Evolutionary conservation across 257 asterid genomes (phyloP), one percentile per base, ranked within the genome.

Genomic region (Solanum pinnatisectum): DNA sequence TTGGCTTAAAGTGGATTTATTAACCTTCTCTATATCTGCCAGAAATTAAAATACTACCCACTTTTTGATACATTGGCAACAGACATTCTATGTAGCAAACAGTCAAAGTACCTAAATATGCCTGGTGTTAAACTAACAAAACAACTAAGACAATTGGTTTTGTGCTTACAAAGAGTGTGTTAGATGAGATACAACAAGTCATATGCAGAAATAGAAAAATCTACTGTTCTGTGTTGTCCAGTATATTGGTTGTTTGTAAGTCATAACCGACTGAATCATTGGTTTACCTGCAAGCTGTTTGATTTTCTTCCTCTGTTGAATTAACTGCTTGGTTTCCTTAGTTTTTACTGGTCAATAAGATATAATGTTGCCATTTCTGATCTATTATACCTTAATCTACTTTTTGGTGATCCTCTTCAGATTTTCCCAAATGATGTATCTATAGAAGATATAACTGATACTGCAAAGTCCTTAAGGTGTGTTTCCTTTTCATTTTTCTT

Each of bases 391-490:
- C 68, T 49, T 10, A 81, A 81, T 81, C 68, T 30, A 46, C 42
- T 81, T 49, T 30, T 49, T 81, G 85, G 68, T 49, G 85, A 27
- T 81, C 70, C 85, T 73, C 76, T 90, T 91, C 95, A 96, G 98
- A 95, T 96, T 87, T 94, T 94, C 90, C 99, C 98, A 13, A 92
- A 94, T 92, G 98, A 96, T 87, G 95, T 94, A 84, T 92, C 92
- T 90, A 92, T 95, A 60, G 94, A 93, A 63, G 99, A 96, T 83
- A 89, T 93, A 84, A 65, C 93, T 87, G 95, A 94, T 85, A 91
- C 95, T 72, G 90, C 97, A 49, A 95, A 93, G 83, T 90, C 93
- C 84, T 90, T 91, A 91, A 95, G 99, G 98, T 96, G 25, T 37
- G 83, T 87, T 68, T 67, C 68, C 84, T 32, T 88, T 42, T n/a